Conservation (phyloP, 345 rosid species). For the Salix exigua region DNA sequence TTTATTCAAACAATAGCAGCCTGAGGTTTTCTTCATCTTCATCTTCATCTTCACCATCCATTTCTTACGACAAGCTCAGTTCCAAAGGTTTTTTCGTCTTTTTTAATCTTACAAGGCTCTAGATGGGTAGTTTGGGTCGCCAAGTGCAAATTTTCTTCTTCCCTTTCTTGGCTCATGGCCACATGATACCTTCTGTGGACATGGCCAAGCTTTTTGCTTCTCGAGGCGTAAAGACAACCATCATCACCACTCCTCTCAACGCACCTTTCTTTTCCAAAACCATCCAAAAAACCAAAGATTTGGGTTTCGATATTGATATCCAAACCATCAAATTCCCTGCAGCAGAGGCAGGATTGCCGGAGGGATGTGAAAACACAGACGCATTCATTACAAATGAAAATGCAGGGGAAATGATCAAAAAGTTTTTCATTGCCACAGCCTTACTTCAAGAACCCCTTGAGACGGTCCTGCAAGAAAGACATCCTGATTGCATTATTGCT, state of each 20-base stretch:
- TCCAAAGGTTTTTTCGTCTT: not conserved
- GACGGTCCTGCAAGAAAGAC: slow-evolving; percentile 11
- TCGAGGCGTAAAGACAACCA: slow-evolving; percentile 37
- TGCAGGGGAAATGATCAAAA: not conserved
- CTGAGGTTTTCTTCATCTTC: not conserved
- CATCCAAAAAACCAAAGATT: slow-evolving; percentile 15
- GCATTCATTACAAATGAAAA: not conserved
- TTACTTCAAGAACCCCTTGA: slow-evolving; percentile 32
- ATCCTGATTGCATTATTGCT: slow-evolving; percentile 26
- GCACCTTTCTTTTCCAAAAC: slow-evolving; percentile 27
- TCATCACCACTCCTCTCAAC: slow-evolving; percentile 49
- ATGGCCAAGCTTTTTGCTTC: slow-evolving; percentile 50
- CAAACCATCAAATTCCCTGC: slow-evolving; percentile 40
- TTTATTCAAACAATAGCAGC: not conserved
- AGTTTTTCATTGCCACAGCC: slow-evolving; percentile 2
- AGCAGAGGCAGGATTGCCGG: slow-evolving; percentile 31
- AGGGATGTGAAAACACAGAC: slow-evolving; percentile 8
- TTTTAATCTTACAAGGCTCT: not conserved
- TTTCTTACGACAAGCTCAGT: not conserved
- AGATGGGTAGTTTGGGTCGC: slow-evolving; percentile 20
- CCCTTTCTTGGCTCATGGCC: slow-evolving; percentile 59
- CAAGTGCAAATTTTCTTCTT: slow-evolving; percentile 40
- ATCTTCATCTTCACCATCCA: not conserved
- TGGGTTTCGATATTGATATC: slow-evolving; percentile 30
- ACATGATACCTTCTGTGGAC: slow-evolving; percentile 49